Evolutionary conservation across 2,329 filamentous ascomycete species (phyloP).

Genomic region (Colletotrichum noveboracense): DNA sequence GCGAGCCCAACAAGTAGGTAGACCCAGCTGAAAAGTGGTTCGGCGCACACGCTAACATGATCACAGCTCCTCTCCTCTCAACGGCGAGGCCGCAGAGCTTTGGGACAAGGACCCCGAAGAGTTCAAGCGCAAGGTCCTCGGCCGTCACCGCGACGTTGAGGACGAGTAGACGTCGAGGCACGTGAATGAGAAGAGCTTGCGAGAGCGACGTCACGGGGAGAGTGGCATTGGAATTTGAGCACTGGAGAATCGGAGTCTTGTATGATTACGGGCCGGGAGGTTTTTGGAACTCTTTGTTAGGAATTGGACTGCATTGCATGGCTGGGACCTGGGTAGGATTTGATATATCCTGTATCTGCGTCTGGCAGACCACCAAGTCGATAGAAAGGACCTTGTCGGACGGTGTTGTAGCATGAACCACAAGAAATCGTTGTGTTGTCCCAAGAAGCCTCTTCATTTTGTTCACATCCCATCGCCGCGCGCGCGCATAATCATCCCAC

Average conservation of each 20-base stretch:
- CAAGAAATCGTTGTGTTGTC: not conserved
- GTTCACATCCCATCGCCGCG: not conserved
- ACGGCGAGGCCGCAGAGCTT: slow-evolving; percentile 93
- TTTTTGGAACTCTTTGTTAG: slow-evolving; percentile 32
- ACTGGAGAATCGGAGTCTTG: slow-evolving; percentile 50
- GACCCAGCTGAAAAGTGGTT: not conserved
- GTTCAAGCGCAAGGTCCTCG: slow-evolving; percentile 79
- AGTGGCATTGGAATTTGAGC: slow-evolving; percentile 22
- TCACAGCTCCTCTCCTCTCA: slow-evolving; percentile 84
- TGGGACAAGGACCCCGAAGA: slow-evolving; percentile 90
- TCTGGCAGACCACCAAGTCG: slow-evolving; percentile 13
- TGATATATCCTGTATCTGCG: slow-evolving; percentile 15
- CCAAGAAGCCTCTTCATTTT: slow-evolving; percentile 1
- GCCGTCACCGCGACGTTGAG: slow-evolving; percentile 67
- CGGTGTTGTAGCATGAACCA: not conserved
- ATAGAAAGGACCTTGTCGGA: slow-evolving; percentile 11
- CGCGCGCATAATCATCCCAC: slow-evolving; percentile 7
- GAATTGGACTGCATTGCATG: slow-evolving; percentile 37
- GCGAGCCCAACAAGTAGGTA: slow-evolving; percentile 96
- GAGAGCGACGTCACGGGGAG: not conserved
- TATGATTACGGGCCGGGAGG: slow-evolving; percentile 27
- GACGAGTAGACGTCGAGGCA: slow-evolving; percentile 54
- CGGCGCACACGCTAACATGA: slow-evolving; percentile 21
- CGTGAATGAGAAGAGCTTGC: not conserved
- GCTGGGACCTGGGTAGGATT: slow-evolving; percentile 9